Conservation (phyloP, 139 green algal genomes). For the Volvox africanus region DNA sequence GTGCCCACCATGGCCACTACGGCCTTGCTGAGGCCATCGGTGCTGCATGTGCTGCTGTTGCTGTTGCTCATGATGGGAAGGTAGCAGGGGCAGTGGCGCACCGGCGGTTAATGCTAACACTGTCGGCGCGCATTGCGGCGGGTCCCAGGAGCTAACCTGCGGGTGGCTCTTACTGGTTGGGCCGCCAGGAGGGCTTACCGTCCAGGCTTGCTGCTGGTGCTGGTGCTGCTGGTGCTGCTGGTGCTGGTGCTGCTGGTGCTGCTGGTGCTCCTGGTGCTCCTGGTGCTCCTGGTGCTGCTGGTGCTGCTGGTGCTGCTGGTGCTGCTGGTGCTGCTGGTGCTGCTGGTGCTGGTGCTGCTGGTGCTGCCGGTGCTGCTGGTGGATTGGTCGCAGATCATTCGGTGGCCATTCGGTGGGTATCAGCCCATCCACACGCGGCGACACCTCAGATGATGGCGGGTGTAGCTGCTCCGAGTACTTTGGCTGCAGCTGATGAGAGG, state of each 20-base stretch:
- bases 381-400: too few relatives aligned
- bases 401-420: too few relatives aligned
- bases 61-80: not conserved
- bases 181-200: not conserved
- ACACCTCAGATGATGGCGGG: too few relatives aligned
- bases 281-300: slow-evolving; percentile 14
- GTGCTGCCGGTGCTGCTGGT: not conserved
- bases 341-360: not conserved
- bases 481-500: too few relatives aligned
- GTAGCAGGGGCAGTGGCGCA: not conserved
- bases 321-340: not conserved
- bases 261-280: not conserved
- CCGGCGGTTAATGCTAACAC: not conserved
- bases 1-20: not conserved
- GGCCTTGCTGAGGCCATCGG: not conserved
- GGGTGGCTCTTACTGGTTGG: not conserved
- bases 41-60: not conserved
- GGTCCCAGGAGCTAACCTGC: too few relatives aligned
- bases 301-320: slow-evolving; percentile 2
- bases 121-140: not conserved
- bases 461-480: too few relatives aligned
- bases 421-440: too few relatives aligned
- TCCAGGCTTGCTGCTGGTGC: not conserved
- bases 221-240: not conserved
- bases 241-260: slow-evolving; percentile 3